Evolutionary conservation across 139 green algal genomes (phyloP), one percentile per base, ranked within the genome.

Genomic region (Edaphochlamys debaryana): DNA sequence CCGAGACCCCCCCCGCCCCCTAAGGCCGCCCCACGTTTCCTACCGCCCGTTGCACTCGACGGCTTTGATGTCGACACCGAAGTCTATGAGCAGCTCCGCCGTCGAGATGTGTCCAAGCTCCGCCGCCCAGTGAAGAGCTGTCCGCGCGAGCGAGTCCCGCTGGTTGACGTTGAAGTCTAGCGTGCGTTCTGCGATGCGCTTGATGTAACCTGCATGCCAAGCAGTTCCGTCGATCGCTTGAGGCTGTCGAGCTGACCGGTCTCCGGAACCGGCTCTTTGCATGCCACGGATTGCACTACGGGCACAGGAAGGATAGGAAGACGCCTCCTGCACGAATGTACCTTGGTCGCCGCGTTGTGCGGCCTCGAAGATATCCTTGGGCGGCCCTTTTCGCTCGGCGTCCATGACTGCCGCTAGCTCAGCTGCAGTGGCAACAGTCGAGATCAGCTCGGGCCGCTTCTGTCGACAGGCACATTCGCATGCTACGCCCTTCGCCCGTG

Each of bases 1-100:
- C 45, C 45, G 13, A 13, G 45, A 9, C 11, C 45, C 4, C 17
- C 30, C 4, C 11, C 22, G 54, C 23, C 8, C 4, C 54, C 54
- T 32, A 20, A 15, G 4, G 7, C 54, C 17, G 17, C 4, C 54
- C 20, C 54, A 63, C 54, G 22, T 30, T 54, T 11, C 38, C 7
- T 58, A 75, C 77, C 77, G 66, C 17, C 77, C 77, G 34, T 83
- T 83, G 36, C 77, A 83, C 20, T 83, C 77, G 2, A 83, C 77
- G 1, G 77, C 77, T 36, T 75, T 83, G 23, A 83, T 41, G 34
- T 83, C 77, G 48, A 74, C n/a, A 9, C 64, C 64, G 30, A 67
- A 83, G 64, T 83, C 77, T 32, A 83, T 74, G 2, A 83, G 64
- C 17, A 83, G 77, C 37, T 83, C 77, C 0, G 77, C 77, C 20